A percentile compares a stretch with the other conserved stretches of the same genome.
Conservation (phyloP, 192 early-diverging fungal genomes). For the Backusella mclennaniae region DNA sequence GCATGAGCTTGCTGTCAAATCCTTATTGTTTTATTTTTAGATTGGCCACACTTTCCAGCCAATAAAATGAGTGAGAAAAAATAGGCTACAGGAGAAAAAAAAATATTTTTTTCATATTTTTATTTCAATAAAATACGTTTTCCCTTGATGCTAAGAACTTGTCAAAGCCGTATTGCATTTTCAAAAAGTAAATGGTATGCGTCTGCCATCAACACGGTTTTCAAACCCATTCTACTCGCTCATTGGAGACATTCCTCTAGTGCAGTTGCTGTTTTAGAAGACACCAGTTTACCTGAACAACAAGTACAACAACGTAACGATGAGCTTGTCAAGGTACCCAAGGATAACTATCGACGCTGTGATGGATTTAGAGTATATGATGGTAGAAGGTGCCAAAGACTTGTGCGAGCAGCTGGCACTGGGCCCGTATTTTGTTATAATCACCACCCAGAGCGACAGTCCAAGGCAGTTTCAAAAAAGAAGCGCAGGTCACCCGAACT, state of each 20-base stretch:
- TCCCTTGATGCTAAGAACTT: neutral
- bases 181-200: constrained; percentile 3
- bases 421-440: neutral
- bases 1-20: no score
- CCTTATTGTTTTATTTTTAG: no score
- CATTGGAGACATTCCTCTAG: neutral
- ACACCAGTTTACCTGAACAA: neutral
- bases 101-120: neutral
- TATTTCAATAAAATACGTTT: neutral
- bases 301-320: neutral
- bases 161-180: neutral
- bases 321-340: neutral
- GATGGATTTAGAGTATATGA: neutral
- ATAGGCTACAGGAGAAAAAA: neutral
- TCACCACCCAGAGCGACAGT: neutral
- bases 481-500: neutral
- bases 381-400: neutral
- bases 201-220: neutral
- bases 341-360: neutral
- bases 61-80: neutral
- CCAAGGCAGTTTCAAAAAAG: neutral
- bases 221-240: neutral
- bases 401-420: neutral
- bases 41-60: neutral
- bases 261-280: neutral